Percentiles rank a stretch among this genome's conserved stretches.
Evolutionary conservation across 495 filamentous ascomycete genomes (phyloP).

Genomic region (Rhypophila decipiens): DNA sequence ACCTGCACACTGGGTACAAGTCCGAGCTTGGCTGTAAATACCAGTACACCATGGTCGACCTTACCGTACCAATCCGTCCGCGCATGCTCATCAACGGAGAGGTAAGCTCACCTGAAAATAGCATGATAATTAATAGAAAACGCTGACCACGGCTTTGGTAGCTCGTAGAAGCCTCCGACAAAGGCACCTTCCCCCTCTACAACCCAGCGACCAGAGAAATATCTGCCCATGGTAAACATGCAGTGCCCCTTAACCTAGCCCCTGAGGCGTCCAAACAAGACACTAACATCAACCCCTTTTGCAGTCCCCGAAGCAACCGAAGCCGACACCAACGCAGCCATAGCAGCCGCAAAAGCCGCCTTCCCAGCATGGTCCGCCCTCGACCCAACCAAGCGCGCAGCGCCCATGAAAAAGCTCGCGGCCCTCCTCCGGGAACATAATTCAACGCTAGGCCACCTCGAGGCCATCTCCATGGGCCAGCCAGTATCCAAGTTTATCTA

Average conservation of each 20-base stretch:
- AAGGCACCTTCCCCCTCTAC: constrained; percentile 26
- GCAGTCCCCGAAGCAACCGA: constrained; percentile 26
- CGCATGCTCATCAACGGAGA: constrained; percentile 35
- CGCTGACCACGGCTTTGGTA: no score
- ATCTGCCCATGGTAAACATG: constrained; percentile 15
- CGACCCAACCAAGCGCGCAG: constrained; percentile 34
- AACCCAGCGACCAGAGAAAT: constrained; percentile 26
- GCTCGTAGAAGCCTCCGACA: constrained; percentile 32
- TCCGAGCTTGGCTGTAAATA: no score
- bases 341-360: constrained; percentile 53
- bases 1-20: no score
- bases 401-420: constrained; percentile 47
- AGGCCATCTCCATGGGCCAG: constrained; percentile 47
- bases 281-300: neutral
- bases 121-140: no score
- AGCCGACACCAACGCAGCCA: constrained; percentile 51
- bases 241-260: neutral
- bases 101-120: no score
- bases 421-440: constrained; percentile 39
- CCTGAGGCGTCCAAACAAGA: neutral
- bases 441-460: constrained; percentile 47
- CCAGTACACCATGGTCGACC: neutral
- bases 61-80: neutral
- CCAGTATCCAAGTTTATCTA: constrained; percentile 35
- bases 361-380: constrained; percentile 52